A percentile compares a stretch with the other conserved stretches of the same genome.
phyloP scores from a whole-genome alignment of 2,329 filamentous ascomycete species.

The Epichloe sibirici region DNA sequence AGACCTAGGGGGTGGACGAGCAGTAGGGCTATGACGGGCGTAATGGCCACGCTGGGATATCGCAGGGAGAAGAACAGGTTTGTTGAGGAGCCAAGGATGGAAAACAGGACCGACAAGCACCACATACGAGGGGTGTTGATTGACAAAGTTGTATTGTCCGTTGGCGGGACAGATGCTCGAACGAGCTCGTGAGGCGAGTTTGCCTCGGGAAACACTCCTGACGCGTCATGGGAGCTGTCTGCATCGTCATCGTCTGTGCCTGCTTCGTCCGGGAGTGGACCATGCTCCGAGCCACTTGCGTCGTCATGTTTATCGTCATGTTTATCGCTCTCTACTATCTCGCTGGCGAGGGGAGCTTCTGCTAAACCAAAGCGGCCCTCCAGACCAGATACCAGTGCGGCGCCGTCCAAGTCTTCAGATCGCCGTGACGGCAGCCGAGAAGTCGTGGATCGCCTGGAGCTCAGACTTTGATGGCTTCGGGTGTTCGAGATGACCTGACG shows the following conservation, averaged over 20 bases:
- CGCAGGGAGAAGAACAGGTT: constrained; percentile 82
- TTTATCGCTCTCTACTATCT: constrained; percentile 31
- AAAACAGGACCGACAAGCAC: constrained; percentile 67
- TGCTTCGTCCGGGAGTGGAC: constrained; percentile 11
- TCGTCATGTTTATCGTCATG: constrained; percentile 26
- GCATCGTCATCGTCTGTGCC: constrained; percentile 18
- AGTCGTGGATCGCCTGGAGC: constrained; percentile 19
- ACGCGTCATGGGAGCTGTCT: constrained; percentile 25
- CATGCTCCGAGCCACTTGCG: constrained; percentile 22
- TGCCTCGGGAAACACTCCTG: constrained; percentile 44
- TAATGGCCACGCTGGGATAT: constrained; percentile 84
- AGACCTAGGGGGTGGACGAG: constrained; percentile 80
- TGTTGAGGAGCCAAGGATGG: constrained; percentile 68
- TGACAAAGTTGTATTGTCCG: constrained; percentile 64
- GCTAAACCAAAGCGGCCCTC: constrained; percentile 41
- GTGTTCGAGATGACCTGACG: constrained; percentile 22
- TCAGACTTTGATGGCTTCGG: constrained; percentile 15
- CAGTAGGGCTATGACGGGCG: constrained; percentile 74
- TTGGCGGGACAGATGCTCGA: constrained; percentile 64
- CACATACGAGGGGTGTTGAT: constrained; percentile 86
- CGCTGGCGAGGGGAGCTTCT: constrained; percentile 34
- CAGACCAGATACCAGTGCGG: constrained; percentile 38
- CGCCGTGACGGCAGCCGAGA: constrained; percentile 21
- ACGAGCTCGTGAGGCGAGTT: constrained; percentile 71
- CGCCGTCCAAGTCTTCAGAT: constrained; percentile 39